Evolutionary conservation across 495 filamentous ascomycete genomes (phyloP).

Genomic region (Penicillium desertorum): DNA sequence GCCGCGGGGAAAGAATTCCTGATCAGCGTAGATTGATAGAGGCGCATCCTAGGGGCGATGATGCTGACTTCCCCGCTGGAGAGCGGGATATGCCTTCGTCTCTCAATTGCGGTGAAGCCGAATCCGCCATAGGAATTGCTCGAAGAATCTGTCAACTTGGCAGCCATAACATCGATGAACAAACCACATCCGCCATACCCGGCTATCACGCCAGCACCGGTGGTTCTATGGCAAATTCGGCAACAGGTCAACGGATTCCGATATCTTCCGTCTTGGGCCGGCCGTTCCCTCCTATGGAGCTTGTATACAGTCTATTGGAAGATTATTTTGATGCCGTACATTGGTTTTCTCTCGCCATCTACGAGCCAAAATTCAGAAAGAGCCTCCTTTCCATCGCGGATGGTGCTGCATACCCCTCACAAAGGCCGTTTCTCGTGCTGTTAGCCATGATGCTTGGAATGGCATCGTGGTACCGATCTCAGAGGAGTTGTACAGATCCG

Average conservation of each 20-base stretch:
- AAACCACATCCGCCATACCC: conserved; percentile 34
- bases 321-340: conserved; percentile 38
- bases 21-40: background rate
- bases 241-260: conserved; percentile 11
- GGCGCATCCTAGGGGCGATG: background rate
- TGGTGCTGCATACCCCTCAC: conserved; percentile 27
- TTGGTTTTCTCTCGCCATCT: conserved; percentile 37
- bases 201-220: conserved; percentile 19
- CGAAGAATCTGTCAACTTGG: conserved; percentile 27
- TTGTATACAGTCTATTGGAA: conserved; percentile 26
- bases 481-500: conserved; percentile 7
- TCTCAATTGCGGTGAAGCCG: conserved; percentile 24
- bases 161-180: conserved; percentile 26
- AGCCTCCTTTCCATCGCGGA: conserved; percentile 27
- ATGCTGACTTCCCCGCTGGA: background rate
- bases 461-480: conserved; percentile 37
- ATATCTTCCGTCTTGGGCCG: conserved; percentile 25
- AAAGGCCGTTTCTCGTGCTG: conserved; percentile 32
- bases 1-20: background rate
- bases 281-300: conserved; percentile 23
- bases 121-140: conserved; percentile 31
- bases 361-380: conserved; percentile 33
- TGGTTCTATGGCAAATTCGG: conserved; percentile 8
- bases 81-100: background rate
- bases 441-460: conserved; percentile 32